Evolutionary conservation across 2,329 filamentous ascomycete genomes (phyloP).

Genomic region (Fusarium sp.): DNA sequence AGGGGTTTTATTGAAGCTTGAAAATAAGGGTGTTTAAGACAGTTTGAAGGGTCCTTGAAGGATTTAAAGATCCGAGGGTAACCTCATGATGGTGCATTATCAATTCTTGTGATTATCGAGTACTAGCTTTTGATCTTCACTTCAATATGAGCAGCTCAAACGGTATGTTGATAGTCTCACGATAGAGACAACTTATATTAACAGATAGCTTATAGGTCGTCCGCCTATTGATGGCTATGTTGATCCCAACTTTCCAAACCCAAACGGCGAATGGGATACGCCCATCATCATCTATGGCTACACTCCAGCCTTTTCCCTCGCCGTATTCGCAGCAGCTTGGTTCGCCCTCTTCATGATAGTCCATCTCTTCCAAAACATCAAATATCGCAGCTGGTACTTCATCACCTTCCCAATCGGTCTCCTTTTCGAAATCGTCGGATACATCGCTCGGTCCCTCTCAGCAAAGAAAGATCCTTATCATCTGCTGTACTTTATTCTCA

Average conservation of each 20-base stretch:
- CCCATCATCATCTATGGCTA: conserved; percentile 64
- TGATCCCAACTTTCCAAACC: conserved; percentile 64
- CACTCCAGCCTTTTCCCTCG: conserved; percentile 58
- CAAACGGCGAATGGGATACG: conserved; percentile 58
- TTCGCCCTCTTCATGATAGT: conserved; percentile 55
- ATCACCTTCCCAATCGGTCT: conserved; percentile 57
- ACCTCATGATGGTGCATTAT: background rate
- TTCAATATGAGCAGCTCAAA: conserved; percentile 32
- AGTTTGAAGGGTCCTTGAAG: conserved; percentile 7
- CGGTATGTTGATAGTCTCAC: conserved; percentile 1
- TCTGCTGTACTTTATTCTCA: conserved; percentile 66
- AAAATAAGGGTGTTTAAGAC: background rate
- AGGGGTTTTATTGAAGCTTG: conserved; percentile 31
- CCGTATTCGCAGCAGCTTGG: conserved; percentile 56
- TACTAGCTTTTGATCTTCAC: conserved; percentile 22
- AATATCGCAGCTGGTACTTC: conserved; percentile 60
- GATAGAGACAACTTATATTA: background rate
- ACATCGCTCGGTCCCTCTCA: conserved; percentile 60
- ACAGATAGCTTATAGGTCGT: conserved; percentile 5
- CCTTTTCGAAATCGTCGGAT: conserved; percentile 62
- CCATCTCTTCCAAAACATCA: conserved; percentile 53
- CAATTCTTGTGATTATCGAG: conserved; percentile 14
- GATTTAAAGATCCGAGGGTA: conserved; percentile 10
- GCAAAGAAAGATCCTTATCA: conserved; percentile 63
- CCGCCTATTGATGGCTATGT: conserved; percentile 53